Base-by-base conservation (phyloP, 2,329 filamentous ascomycete species). In the Elsinoe ampelina region DNA sequence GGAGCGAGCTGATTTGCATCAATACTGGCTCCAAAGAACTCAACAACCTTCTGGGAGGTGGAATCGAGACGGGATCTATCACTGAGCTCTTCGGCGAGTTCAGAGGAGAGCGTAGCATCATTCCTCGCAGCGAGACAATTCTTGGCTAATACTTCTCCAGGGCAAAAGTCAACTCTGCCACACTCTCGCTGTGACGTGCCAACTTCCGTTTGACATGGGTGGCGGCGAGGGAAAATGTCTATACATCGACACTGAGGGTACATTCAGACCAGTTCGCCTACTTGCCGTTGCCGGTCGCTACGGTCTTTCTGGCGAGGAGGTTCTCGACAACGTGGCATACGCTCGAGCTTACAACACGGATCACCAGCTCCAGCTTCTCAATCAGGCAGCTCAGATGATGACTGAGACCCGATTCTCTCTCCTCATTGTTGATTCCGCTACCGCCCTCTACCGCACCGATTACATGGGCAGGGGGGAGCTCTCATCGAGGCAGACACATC, bases 91-190 rank as follows among this genome's bases (percentile, higher is more conserved):
- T 98, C 68, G 93, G 93, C 68, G 93, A 98, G 71, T 98, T 98
- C 68, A 82, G 93, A 65, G 98, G 93, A 0, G 17, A 22, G n/a
- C 1, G n/a, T 26, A 20, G 36, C 36, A 4, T 12, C 13, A 39
- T 4, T 39, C 15, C 13, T n/a, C n/a, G n/a, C 3, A 39, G 13
- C 12, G 5, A n/a, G 5, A 39, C 12, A n/a, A 7, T 3, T 39
- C 15, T 6, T n/a, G 3, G 8, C 41, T 45, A 45, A 45, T 12
- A 12, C 8, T 26, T 13, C 4, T n/a, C 2, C 17, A 45, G 41
- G 95, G 93, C 71, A 98, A 98, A 75, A 95, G 90, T 76, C 93
- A 98, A 72, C 92, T 98, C 58, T 98, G 93, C 66, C 95, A 98
- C 70, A 98, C 93, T 0, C 79, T 98, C n/a, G 93, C 95, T 0